Evolutionary conservation across 192 early-diverging fungal genomes (phyloP).

Genomic region (Ambispora gerdemannii): DNA sequence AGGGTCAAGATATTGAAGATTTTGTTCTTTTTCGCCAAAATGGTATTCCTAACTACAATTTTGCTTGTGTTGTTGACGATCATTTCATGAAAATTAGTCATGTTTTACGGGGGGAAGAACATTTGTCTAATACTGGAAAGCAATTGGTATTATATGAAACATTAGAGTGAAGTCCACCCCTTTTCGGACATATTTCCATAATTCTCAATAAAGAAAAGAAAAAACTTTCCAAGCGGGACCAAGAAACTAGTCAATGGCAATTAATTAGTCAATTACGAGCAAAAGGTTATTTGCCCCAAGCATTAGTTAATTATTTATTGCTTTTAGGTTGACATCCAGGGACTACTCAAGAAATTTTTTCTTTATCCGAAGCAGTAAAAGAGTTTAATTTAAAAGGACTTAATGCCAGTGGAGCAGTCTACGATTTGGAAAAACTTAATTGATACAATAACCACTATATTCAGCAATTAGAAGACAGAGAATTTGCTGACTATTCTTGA

Average conservation of each 20-base stretch:
- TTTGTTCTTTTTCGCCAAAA: slow-evolving; percentile 86
- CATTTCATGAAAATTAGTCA: slow-evolving; percentile 87
- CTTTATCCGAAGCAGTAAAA: slow-evolving; percentile 51
- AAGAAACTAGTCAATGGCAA: slow-evolving; percentile 20
- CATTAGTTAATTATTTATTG: slow-evolving; percentile 83
- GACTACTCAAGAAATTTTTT: slow-evolving; percentile 59
- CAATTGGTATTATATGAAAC: slow-evolving; percentile 80
- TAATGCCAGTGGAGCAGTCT: slow-evolving; percentile 6
- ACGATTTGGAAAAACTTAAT: slow-evolving; percentile 22
- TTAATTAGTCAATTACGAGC: slow-evolving; percentile 35
- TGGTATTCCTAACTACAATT: slow-evolving; percentile 86
- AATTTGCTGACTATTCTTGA: slow-evolving; percentile 20
- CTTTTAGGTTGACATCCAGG: slow-evolving; percentile 75
- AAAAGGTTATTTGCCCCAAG: slow-evolving; percentile 77
- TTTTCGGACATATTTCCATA: slow-evolving; percentile 86
- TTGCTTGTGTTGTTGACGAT: slow-evolving; percentile 93
- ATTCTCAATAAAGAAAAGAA: slow-evolving; percentile 75
- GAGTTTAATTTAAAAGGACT: slow-evolving; percentile 38
- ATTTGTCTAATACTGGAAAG: slow-evolving; percentile 43
- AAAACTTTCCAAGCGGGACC: slow-evolving; percentile 80
- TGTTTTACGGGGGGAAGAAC: slow-evolving; percentile 81
- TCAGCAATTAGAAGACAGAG: slow-evolving; percentile 1
- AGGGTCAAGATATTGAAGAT: slow-evolving; percentile 76
- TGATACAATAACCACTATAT: slow-evolving; percentile 23
- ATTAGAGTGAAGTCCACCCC: slow-evolving; percentile 72